Base-by-base conservation (phyloP, 306 rosid species). In the Argentina anserina region DNA sequence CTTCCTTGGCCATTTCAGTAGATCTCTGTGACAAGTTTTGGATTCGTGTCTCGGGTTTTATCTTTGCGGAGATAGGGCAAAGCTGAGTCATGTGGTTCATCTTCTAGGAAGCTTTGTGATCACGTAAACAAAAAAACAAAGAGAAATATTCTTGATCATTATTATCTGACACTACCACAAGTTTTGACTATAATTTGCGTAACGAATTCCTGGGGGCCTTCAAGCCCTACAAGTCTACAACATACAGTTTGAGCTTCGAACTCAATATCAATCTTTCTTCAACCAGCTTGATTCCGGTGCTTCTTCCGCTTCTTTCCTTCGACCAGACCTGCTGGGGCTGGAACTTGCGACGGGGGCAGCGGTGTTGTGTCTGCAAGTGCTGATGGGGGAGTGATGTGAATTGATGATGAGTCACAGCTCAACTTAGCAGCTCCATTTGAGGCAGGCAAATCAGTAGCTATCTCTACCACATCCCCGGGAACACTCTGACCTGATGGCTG, bases 241-340 rank as follows among this genome's bases (percentile, higher is more conserved):
- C 66, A 68, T 23, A 72, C 13, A 67, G 39, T 23, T 31, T 33
- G 34, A 4, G 34, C 4, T 33, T 33, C 0, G 15, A 13, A 6
- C 2, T 15, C 13, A 21, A 28, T 31, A 33, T 3, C 23, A 40
- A 40, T 47, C 21, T 33, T 28, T 40, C 47, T 39, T 47, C 10
- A 69, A 18, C 79, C 33, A 26, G 59, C 61, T 33, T 23, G 58
- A 23, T 69, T 69, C 17, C 69, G 50, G 17, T 63, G 78, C 15
- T 43, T 72, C 18, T 39, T 74, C 43, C 81, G 67, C 81, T 81
- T 71, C 5, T 71, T 69, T 58, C 72, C 39, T 14, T 29, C 28
- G 42, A 76, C 75, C 25, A 42, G 9, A 42, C 67, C 77, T 14
- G 52, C 64, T 18, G 55, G 53, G 34, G 9, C 45, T 13, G 62